Evolutionary conservation across 371 early-diverging fungal species (phyloP).

Genomic region (Smittium culicis): DNA sequence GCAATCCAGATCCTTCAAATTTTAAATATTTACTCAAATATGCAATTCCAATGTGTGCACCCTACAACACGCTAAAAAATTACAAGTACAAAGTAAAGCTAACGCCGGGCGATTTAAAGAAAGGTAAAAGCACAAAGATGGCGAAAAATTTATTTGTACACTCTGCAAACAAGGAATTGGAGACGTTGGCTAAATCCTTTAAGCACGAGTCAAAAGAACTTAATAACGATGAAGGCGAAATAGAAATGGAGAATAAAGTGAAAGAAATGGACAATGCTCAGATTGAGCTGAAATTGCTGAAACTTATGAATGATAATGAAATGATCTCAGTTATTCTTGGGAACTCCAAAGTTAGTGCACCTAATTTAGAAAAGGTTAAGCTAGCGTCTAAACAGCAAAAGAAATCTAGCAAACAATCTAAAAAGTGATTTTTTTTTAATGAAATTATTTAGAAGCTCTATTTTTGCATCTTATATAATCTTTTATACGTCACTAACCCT

Average conservation of each 20-base stretch:
- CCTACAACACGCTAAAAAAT: conserved; percentile 70
- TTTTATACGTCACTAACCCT: too few relatives aligned
- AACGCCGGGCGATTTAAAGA: conserved; percentile 88
- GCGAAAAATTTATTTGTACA: conserved; percentile 38
- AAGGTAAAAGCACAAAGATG: conserved; percentile 68
- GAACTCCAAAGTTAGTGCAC: not conserved
- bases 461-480: too few relatives aligned
- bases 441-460: too few relatives aligned
- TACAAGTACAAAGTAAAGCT: conserved; percentile 95
- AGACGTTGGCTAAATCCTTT: conserved; percentile 12
- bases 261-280: not conserved
- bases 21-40: conserved; percentile 36
- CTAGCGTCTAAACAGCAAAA: not conserved
- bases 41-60: conserved; percentile 94
- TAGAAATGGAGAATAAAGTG: not conserved
- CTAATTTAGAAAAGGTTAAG: not conserved
- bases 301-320: not conserved
- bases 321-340: not conserved
- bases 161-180: conserved; percentile 20
- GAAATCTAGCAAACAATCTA: not conserved
- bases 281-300: not conserved
- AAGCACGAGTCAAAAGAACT: not conserved
- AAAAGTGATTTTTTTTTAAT: not conserved
- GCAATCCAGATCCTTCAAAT: not conserved
- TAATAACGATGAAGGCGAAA: not conserved